Percentiles rank a stretch among this genome's conserved stretches.
phyloP scores from a whole-genome alignment of 2,329 filamentous ascomycete species.

The Monilinia laxa region DNA sequence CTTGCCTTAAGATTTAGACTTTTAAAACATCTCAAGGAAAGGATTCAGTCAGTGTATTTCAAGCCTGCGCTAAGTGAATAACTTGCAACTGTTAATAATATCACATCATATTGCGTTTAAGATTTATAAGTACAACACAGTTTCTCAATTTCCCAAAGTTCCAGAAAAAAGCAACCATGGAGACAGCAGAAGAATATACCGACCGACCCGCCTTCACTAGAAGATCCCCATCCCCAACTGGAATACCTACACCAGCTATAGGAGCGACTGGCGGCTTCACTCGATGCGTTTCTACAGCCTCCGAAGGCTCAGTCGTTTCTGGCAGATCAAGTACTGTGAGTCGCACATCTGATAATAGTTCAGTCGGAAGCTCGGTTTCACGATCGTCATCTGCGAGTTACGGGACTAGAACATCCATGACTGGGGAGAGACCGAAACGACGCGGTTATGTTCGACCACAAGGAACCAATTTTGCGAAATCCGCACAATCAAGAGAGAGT shows the following conservation, averaged over 20 bases:
- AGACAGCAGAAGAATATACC: constrained; percentile 37
- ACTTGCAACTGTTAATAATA: constrained; percentile 1
- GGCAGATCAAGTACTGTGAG: constrained; percentile 42
- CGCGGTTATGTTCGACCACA: constrained; percentile 42
- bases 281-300: constrained; percentile 62
- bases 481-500: constrained; percentile 85
- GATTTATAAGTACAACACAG: not conserved
- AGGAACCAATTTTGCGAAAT: constrained; percentile 72
- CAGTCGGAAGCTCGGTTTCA: constrained; percentile 52
- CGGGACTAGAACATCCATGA: constrained; percentile 49
- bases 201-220: constrained; percentile 36
- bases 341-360: constrained; percentile 54
- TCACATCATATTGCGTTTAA: constrained; percentile 1
- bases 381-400: constrained; percentile 63
- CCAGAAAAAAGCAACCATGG: constrained; percentile 42
- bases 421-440: constrained; percentile 43
- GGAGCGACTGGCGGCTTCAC: constrained; percentile 58
- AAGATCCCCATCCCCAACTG: constrained; percentile 63
- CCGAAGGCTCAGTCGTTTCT: constrained; percentile 51
- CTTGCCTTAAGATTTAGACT: constrained; percentile 1
- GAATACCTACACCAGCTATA: constrained; percentile 61
- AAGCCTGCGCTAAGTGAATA: constrained; percentile 3
- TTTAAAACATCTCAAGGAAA: not conserved
- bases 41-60: not conserved
- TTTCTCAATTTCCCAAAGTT: not conserved